Base-by-base conservation (phyloP, 1,284 basidiomycete genomes). In the Rhodotorula sp. region DNA sequence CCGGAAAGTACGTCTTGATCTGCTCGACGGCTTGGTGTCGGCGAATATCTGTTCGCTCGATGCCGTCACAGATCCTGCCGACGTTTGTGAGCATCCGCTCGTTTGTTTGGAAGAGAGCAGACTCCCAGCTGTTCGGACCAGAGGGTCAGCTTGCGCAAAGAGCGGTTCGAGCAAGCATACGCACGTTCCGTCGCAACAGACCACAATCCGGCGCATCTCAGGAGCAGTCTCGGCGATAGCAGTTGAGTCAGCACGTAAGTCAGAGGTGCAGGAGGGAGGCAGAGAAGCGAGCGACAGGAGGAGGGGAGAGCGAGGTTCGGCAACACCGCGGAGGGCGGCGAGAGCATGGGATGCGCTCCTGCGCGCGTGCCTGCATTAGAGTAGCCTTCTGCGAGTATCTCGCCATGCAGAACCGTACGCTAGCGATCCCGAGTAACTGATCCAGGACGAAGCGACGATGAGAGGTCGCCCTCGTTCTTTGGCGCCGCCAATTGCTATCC, bases 1-100 rank as follows among this genome's bases (percentile, higher is more conserved):
- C 66, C 8, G 48, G 20, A 19, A 63, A 6, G 46, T 68, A 68
- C 15, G 47, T 44, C 47, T 63, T 68, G 57, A 68, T 8, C 32
- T 68, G 66, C 22, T 44, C 32, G 56, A 68, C 48, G 1, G 66
- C 57, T 3, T 46, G n/a, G 15, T 20, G 8, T 5, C 2, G 10
- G 8, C 66, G 51, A 2, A 3, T 39, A 29, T 68, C 66, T 30
- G 47, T 32, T 17, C 36, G 9, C 20, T 32, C 34, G 24, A 68
- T 51, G 7, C 62, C 56, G 49, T 39, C 34, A n/a, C 22, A 22
- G 24, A 68, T 30, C 17, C 62, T 36, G 2, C 49, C 29, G 22
- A 64, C 47, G 52, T 68, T 68, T 4, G 66, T 64, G 22, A 60
- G 57, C 22, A 24, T 27, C 10, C 3, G 4, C 0, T 56, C 44